Evolutionary conservation across 1,139 yeast species (phyloP), one percentile per base, ranked within the genome.

Genomic region (Keqinozyma sinolaborantium): DNA sequence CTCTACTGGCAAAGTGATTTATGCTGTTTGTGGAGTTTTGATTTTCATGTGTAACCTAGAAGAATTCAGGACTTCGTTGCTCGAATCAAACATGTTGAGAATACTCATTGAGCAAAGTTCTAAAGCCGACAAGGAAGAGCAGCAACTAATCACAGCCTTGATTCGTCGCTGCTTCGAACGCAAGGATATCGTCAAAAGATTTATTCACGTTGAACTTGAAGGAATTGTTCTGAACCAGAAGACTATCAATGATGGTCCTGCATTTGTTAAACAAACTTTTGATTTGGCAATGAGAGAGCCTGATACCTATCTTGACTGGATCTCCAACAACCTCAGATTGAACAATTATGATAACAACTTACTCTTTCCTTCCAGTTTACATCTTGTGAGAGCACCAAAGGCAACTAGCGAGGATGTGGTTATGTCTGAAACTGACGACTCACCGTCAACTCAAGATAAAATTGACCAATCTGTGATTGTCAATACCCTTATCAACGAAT

Each of bases 151-250:
- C 14, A 56, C 50, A 1, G 61, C 77, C 15, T 60, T 87, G 18
- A 56, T 82, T 4, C 71, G 96, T 48, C 69, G 84, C 32, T 77
- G 88, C 35, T 78, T 80, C 49, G 97, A 90, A 51, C 72, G 78
- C 1, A 56, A 60, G 0, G 70, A 67, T 0, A 59, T 76, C 11
- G 59, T 87, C 12, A 60, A 65, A 16, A 60, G 60, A 13, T 59
- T 73, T 27, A 74, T 86, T 52, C 50, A 58, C 14, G 53, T 71
- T 36, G 81, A 78, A 34, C 45, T 82, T 11, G 48, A 61, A 5
- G 30, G 25, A 12, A 25, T 40, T 4, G 26, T 42, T 11, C 33
- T 21, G 11, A 34, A 30, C 13, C 60, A 60, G 20, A 47, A 54
- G 23, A 42, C 44, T 14, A 51, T 50, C 14, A 57, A 71, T 7